These are phyloP conservation scores for Talaromyces pinophilus DNA, from an alignment of 2,329 filamentous ascomycete genomes.

Conservation along the genomic window DNA sequence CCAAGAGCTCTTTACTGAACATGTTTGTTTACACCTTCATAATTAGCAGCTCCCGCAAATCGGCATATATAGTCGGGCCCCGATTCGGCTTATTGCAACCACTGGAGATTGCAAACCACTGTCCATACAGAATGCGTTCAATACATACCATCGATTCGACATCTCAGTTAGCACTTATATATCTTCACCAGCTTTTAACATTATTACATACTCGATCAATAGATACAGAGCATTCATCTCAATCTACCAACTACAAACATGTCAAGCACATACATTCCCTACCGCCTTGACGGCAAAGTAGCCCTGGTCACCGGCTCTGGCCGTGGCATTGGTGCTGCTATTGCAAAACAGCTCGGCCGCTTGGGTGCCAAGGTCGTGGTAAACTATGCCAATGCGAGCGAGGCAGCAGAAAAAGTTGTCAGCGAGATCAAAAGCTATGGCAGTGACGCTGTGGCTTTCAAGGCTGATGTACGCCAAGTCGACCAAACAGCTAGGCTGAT, in stretches of 20 bases:
- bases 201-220: background rate
- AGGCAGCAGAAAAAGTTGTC: conserved; percentile 58
- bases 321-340: conserved; percentile 36
- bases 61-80: background rate
- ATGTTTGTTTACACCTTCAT: background rate
- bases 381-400: conserved; percentile 57
- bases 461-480: conserved; percentile 44
- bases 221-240: background rate
- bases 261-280: conserved; percentile 5
- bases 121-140: background rate
- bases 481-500: conserved; percentile 35
- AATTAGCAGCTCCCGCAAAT: background rate
- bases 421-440: conserved; percentile 27
- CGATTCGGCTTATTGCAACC: background rate
- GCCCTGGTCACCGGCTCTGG: conserved; percentile 34
- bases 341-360: conserved; percentile 33
- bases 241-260: background rate
- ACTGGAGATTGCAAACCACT: background rate
- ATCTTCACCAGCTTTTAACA: background rate
- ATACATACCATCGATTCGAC: background rate
- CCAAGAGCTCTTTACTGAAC: background rate
- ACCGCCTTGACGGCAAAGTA: conserved; percentile 44
- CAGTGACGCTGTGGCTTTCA: conserved; percentile 49
- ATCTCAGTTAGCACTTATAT: background rate
- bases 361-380: conserved; percentile 35